Evolutionary conservation across 1,139 yeast genomes (phyloP).

Genomic region (Suhomyces taliae): DNA sequence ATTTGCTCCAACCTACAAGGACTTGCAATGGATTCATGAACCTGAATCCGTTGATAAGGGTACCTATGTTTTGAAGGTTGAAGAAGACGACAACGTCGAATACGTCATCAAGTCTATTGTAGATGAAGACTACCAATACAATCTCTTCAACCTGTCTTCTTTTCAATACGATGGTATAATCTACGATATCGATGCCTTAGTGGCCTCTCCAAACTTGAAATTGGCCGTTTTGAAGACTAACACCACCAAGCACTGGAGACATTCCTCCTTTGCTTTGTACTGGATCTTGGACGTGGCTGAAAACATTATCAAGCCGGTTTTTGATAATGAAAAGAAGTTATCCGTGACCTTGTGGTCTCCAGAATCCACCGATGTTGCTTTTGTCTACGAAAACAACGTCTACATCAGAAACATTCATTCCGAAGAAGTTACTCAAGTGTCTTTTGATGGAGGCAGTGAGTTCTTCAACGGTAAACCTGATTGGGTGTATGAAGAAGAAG

Average conservation of each 20-base stretch:
- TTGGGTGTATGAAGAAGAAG: constrained; percentile 67
- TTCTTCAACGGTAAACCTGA: constrained; percentile 59
- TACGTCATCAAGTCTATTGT: constrained; percentile 51
- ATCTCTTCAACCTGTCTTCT: constrained; percentile 50
- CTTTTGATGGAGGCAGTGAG: constrained; percentile 50
- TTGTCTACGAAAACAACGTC: constrained; percentile 39
- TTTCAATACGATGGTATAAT: constrained; percentile 39
- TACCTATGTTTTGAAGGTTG: constrained; percentile 48
- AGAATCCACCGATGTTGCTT: constrained; percentile 33
- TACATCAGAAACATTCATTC: constrained; percentile 27
- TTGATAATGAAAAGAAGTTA: constrained; percentile 16
- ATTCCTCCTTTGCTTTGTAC: constrained; percentile 40
- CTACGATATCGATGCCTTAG: constrained; percentile 52
- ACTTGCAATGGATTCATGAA: constrained; percentile 68
- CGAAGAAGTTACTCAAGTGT: constrained; percentile 32
- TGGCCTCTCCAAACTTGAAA: constrained; percentile 64
- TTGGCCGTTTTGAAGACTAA: constrained; percentile 58
- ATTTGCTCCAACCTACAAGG: constrained; percentile 48
- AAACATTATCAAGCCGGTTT: constrained; percentile 17
- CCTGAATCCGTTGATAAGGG: constrained; percentile 53
- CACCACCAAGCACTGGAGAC: constrained; percentile 48
- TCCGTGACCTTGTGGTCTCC: constrained; percentile 31
- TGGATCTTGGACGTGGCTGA: constrained; percentile 34
- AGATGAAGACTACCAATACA: constrained; percentile 45
- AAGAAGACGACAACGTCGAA: constrained; percentile 19